Percentiles rank a stretch among this genome's conserved stretches.
phyloP scores from a whole-genome alignment of 1,284 basidiomycete genomes.

The Flammula alnicola region DNA sequence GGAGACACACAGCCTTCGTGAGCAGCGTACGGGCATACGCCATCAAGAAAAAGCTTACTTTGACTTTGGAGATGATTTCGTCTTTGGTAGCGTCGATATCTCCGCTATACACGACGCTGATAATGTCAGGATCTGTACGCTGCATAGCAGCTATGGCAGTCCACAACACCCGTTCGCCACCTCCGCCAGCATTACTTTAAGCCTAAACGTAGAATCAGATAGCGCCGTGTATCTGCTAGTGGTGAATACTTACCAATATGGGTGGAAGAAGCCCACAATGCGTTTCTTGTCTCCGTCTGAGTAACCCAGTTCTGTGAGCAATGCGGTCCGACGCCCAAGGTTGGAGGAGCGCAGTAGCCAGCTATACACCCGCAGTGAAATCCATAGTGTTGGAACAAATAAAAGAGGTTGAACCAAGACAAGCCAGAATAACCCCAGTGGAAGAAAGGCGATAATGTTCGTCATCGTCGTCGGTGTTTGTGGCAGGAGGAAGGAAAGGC shows the following conservation, averaged over 20 bases:
- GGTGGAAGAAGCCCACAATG: constrained; percentile 91
- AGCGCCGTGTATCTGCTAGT: constrained; percentile 15
- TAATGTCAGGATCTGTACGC: constrained; percentile 65
- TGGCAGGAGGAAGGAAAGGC: no score
- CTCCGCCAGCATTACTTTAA: constrained; percentile 92
- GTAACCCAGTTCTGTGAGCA: constrained; percentile 33
- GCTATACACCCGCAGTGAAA: constrained; percentile 23
- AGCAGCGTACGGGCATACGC: neutral
- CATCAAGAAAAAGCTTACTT: constrained; percentile 50
- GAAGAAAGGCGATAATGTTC: neutral
- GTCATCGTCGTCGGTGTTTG: no score
- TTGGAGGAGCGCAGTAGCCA: constrained; percentile 29
- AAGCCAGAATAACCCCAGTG: constrained; percentile 5
- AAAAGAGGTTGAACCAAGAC: constrained; percentile 7
- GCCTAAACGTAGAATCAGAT: constrained; percentile 43
- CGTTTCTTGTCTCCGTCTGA: constrained; percentile 34
- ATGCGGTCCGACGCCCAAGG: constrained; percentile 20
- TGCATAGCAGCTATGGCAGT: constrained; percentile 86
- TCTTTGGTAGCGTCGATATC: constrained; percentile 82
- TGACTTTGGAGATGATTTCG: constrained; percentile 82
- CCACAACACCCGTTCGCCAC: constrained; percentile 97
- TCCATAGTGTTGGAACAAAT: constrained; percentile 18
- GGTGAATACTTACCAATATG: constrained; percentile 78
- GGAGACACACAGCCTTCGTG: constrained; percentile 1
- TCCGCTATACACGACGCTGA: constrained; percentile 92